phyloP scores from a whole-genome alignment of 352 stramenopile genomes.

The Phytopythium litorale region DNA sequence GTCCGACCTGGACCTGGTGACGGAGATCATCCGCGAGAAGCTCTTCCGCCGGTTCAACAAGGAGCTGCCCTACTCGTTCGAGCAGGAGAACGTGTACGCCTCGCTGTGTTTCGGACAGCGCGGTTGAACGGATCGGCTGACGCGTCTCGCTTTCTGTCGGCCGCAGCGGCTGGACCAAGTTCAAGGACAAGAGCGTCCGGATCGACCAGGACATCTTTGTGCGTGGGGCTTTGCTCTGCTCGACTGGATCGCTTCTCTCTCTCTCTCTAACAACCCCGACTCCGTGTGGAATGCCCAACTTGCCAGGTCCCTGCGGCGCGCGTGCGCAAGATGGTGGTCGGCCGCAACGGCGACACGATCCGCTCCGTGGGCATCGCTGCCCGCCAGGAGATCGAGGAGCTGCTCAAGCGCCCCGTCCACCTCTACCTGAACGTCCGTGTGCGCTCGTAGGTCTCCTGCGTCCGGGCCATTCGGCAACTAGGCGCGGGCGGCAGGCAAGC shows the following conservation, averaged over 20 bases:
- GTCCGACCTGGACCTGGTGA: slow-evolving; percentile 80
- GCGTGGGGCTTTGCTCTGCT: slow-evolving; percentile 21
- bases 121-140: neutral
- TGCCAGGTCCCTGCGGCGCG: slow-evolving; percentile 62
- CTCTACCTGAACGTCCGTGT: slow-evolving; percentile 86
- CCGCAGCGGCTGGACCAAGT: slow-evolving; percentile 74
- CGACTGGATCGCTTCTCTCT: neutral
- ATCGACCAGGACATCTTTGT: slow-evolving; percentile 89
- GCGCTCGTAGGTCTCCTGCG: slow-evolving; percentile 20
- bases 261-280: neutral
- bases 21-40: slow-evolving; percentile 87
- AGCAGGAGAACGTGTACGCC: slow-evolving; percentile 72
- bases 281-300: neutral
- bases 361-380: slow-evolving; percentile 68
- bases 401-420: slow-evolving; percentile 70
- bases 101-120: neutral
- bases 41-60: slow-evolving; percentile 87
- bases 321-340: slow-evolving; percentile 77
- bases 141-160: neutral
- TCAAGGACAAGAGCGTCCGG: slow-evolving; percentile 80
- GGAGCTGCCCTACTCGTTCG: slow-evolving; percentile 79
- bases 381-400: slow-evolving; percentile 67
- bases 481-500: too few species aligned
- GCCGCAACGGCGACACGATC: slow-evolving; percentile 74
- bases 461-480: too few species aligned